Percentiles rank a stretch among this genome's conserved stretches.
Evolutionary conservation across 2,329 filamentous ascomycete genomes (phyloP).

Genomic region (Hymenoscyphus albidus): DNA sequence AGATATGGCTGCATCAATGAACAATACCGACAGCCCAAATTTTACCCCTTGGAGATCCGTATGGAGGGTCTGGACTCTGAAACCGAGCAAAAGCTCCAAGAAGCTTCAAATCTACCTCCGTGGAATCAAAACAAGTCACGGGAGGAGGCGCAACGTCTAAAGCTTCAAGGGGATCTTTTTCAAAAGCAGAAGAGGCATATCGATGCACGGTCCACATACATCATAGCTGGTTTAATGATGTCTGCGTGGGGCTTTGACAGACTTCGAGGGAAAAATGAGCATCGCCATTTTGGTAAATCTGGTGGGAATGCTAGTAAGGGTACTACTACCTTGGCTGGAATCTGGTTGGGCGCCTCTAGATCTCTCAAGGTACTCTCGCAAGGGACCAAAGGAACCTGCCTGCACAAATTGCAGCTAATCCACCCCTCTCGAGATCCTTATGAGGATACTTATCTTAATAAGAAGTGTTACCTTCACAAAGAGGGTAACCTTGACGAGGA

Average conservation of each 20-base stretch:
- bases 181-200: neutral
- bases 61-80: neutral
- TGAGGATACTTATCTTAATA: no score
- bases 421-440: no score
- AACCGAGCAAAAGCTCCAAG: neutral
- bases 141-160: neutral
- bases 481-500: no score
- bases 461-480: no score
- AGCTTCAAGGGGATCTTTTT: neutral
- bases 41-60: neutral
- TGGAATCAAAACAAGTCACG: neutral
- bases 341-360: no score
- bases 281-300: no score
- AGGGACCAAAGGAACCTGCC: no score
- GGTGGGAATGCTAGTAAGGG: no score
- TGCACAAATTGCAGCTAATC: no score
- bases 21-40: neutral
- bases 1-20: neutral
- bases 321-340: no score
- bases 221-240: neutral
- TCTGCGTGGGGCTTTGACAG: neutral
- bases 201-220: neutral
- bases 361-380: no score
- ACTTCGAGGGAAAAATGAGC: no score
- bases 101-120: neutral